phyloP scores from a whole-genome alignment of 2,329 filamentous ascomycete species.

The Pseudogymnoascus sp. region DNA sequence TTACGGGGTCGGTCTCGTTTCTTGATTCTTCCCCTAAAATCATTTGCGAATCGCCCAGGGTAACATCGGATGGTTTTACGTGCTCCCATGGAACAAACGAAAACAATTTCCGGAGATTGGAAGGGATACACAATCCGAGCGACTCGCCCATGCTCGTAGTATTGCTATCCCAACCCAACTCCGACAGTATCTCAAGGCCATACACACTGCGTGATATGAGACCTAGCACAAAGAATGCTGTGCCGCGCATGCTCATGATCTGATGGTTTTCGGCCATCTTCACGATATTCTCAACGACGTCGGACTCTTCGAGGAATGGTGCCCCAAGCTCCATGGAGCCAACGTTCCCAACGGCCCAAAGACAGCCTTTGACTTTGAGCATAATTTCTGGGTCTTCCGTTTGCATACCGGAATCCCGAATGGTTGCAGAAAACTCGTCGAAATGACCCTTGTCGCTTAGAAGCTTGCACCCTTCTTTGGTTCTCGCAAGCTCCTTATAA shows the following conservation, averaged over 20 bases:
- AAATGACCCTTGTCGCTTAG: slow-evolving; percentile 93
- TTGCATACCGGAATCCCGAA: slow-evolving; percentile 78
- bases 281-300: slow-evolving; percentile 81
- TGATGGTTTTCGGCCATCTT: slow-evolving; percentile 80
- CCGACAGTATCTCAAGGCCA: slow-evolving; percentile 81
- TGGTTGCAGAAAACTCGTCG: slow-evolving; percentile 82
- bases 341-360: slow-evolving; percentile 97
- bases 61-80: slow-evolving; percentile 24
- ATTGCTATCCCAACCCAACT: slow-evolving; percentile 88
- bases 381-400: slow-evolving; percentile 77
- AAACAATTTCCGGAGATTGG: slow-evolving; percentile 69
- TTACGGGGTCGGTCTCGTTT: slow-evolving; percentile 50
- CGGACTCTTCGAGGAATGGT: slow-evolving; percentile 81
- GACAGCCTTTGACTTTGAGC: slow-evolving; percentile 88
- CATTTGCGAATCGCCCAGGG: slow-evolving; percentile 37
- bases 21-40: slow-evolving; percentile 37
- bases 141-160: slow-evolving; percentile 75
- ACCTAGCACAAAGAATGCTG: slow-evolving; percentile 91
- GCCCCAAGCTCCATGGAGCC: slow-evolving; percentile 97
- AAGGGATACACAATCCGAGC: slow-evolving; percentile 79
- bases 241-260: slow-evolving; percentile 88
- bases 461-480: slow-evolving; percentile 82
- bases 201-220: slow-evolving; percentile 87
- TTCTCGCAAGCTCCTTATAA: slow-evolving; percentile 89
- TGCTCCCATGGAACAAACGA: slow-evolving; percentile 54